Evolutionary conservation across 345 rosid genomes (phyloP).

Genomic region (Brassica rapa): DNA sequence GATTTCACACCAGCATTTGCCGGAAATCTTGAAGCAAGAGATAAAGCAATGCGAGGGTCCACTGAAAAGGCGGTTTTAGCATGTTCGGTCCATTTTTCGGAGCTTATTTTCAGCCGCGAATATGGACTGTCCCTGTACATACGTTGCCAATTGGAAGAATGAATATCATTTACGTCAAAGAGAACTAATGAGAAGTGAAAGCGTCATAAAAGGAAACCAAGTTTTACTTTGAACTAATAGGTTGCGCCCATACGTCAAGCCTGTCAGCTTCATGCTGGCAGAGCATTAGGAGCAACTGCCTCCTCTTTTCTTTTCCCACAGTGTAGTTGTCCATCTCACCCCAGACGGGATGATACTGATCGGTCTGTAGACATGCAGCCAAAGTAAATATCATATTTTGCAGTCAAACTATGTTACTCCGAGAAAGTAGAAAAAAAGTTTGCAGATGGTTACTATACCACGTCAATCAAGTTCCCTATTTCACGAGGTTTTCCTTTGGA

Average conservation of each 20-base stretch:
- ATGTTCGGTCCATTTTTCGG: conserved; percentile 88
- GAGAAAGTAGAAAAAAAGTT: conserved; percentile 1
- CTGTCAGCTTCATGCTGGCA: conserved; percentile 99
- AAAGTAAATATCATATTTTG: conserved; percentile 25
- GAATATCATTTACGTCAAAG: conserved; percentile 25
- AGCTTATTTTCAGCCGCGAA: conserved; percentile 65
- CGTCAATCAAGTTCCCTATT: conserved; percentile 60
- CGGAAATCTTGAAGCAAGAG: conserved; percentile 82
- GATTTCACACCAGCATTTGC: conserved; percentile 67
- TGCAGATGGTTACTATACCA: conserved; percentile 46
- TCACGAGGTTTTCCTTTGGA: conserved; percentile 63
- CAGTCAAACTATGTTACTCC: conserved; percentile 6
- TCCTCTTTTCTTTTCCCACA: conserved; percentile 79
- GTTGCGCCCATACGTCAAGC: conserved; percentile 99
- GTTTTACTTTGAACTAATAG: conserved; percentile 77
- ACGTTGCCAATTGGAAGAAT: conserved; percentile 31
- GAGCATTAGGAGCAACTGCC: conserved; percentile 90
- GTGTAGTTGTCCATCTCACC: conserved; percentile 89
- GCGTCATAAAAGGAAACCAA: conserved; percentile 8
- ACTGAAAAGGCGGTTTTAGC: conserved; percentile 87
- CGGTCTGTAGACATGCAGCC: conserved; percentile 52
- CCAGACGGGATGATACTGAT: conserved; percentile 88
- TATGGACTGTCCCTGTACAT: conserved; percentile 60
- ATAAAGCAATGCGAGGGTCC: conserved; percentile 85
- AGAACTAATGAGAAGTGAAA: conserved; percentile 21